These are phyloP conservation scores for Candida sp. DNA, from an alignment of 1,139 yeast species.

Conservation along the genomic window DNA sequence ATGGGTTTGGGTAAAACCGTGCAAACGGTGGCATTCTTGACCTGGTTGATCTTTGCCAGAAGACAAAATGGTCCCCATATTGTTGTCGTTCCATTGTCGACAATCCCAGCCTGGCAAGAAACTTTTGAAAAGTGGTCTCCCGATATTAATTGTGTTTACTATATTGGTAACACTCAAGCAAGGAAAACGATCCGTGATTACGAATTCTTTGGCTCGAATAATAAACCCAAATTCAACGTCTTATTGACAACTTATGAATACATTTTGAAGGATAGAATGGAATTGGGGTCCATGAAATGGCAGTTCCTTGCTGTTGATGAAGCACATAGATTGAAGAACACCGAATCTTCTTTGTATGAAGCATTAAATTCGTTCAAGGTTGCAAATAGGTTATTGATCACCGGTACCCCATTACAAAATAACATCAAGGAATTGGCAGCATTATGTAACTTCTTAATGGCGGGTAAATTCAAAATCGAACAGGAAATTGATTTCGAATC, in stretches of 20 bases:
- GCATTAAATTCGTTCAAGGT: constrained; percentile 81
- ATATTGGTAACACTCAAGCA: constrained; percentile 88
- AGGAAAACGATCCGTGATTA: constrained; percentile 78
- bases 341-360: constrained; percentile 90
- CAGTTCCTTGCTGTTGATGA: constrained; percentile 98
- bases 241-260: constrained; percentile 93
- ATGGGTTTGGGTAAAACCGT: constrained; percentile 99
- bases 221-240: constrained; percentile 83
- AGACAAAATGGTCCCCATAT: constrained; percentile 96
- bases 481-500: constrained; percentile 94
- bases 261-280: constrained; percentile 80
- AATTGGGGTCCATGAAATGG: constrained; percentile 86
- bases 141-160: constrained; percentile 87
- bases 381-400: constrained; percentile 80
- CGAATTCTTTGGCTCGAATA: constrained; percentile 66
- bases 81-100: constrained; percentile 93
- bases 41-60: constrained; percentile 93
- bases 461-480: constrained; percentile 85
- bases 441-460: constrained; percentile 91
- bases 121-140: constrained; percentile 99
- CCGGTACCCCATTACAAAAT: constrained; percentile 98
- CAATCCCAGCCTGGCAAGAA: constrained; percentile 99
- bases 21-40: constrained; percentile 90
- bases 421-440: constrained; percentile 96
- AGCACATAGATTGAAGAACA: constrained; percentile 94